These are phyloP conservation scores for Westerdykella ornata DNA, from an alignment of 2,329 filamentous ascomycete species.

Conservation along the genomic window DNA sequence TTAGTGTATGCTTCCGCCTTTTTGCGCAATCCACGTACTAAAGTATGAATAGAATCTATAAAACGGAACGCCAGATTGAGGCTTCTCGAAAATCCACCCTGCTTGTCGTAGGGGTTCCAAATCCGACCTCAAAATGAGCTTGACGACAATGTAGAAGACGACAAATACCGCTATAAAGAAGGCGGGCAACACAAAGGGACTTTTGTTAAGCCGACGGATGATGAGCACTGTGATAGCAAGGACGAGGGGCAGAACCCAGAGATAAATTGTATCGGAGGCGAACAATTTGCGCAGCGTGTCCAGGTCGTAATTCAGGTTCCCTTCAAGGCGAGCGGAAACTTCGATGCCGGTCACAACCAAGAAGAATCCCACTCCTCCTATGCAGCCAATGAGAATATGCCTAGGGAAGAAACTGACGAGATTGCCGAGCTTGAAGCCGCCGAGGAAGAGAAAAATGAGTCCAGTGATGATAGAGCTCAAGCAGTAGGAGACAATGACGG, in stretches of 20 bases:
- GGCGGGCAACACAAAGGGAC: slow-evolving; percentile 76
- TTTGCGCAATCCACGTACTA: slow-evolving; percentile 50
- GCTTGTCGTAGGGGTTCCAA: slow-evolving; percentile 59
- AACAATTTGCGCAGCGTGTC: slow-evolving; percentile 70
- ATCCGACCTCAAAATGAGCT: slow-evolving; percentile 60
- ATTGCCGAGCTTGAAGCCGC: slow-evolving; percentile 77
- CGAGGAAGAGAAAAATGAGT: slow-evolving; percentile 84
- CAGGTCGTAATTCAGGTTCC: slow-evolving; percentile 74
- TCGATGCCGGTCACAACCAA: slow-evolving; percentile 86
- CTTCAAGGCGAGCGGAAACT: slow-evolving; percentile 81
- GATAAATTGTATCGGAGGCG: slow-evolving; percentile 62
- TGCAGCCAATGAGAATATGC: slow-evolving; percentile 93
- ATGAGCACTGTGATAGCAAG: slow-evolving; percentile 71
- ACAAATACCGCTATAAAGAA: slow-evolving; percentile 77
- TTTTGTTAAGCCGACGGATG: slow-evolving; percentile 67
- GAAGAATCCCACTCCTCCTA: slow-evolving; percentile 95
- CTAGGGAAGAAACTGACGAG: slow-evolving; percentile 95
- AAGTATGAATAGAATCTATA: slow-evolving; percentile 98
- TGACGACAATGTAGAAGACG: slow-evolving; percentile 71
- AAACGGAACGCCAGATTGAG: slow-evolving; percentile 80
- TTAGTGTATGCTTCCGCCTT: slow-evolving; percentile 4
- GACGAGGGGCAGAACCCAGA: slow-evolving; percentile 75
- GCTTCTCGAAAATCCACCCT: slow-evolving; percentile 90
- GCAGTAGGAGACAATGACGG: slow-evolving; percentile 86
- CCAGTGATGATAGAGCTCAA: slow-evolving; percentile 88